These are phyloP conservation scores for Lentinula sp. DNA, from an alignment of 768 basidiomycete genomes.

Conservation along the genomic window DNA sequence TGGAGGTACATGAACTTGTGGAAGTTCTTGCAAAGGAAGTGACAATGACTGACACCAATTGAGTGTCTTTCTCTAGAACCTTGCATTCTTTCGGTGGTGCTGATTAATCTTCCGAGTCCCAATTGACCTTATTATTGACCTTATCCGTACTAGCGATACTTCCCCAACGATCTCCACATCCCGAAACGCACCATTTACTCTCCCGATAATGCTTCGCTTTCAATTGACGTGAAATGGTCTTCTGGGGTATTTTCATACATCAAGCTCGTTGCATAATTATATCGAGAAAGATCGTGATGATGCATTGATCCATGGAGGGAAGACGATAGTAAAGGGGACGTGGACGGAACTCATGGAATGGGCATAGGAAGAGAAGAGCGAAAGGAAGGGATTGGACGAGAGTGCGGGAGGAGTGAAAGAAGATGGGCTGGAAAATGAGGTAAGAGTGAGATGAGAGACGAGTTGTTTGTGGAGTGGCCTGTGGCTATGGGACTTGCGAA, in stretches of 20 bases:
- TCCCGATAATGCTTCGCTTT: slow-evolving; percentile 51
- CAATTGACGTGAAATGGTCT: slow-evolving; percentile 62
- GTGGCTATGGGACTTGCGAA: slow-evolving; percentile 33
- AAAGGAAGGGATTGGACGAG: slow-evolving; percentile 18
- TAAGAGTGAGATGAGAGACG: slow-evolving; percentile 29
- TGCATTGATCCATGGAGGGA: slow-evolving; percentile 29
- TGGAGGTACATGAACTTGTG: slow-evolving; percentile 56
- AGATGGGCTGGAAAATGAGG: neutral
- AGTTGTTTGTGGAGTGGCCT: slow-evolving; percentile 45
- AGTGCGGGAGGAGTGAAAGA: slow-evolving; percentile 12
- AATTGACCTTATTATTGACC: too few relatives aligned
- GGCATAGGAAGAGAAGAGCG: slow-evolving; percentile 22
- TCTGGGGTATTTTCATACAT: slow-evolving; percentile 64
- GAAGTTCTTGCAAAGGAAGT: slow-evolving; percentile 19
- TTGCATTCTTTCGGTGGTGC: too few relatives aligned
- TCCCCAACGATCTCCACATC: slow-evolving; percentile 22
- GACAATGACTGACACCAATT: slow-evolving; percentile 34
- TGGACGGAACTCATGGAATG: slow-evolving; percentile 47
- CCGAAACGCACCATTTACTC: neutral
- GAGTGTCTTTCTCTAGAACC: slow-evolving; percentile 55
- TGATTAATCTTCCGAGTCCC: too few relatives aligned
- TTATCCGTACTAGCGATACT: slow-evolving; percentile 24
- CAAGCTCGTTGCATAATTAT: slow-evolving; percentile 64
- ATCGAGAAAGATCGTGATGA: slow-evolving; percentile 61
- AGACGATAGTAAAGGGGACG: slow-evolving; percentile 62